A percentile compares a stretch with the other conserved stretches of the same genome.
phyloP scores from a whole-genome alignment of 75 land plant genomes.

The Gnetum montanum region DNA sequence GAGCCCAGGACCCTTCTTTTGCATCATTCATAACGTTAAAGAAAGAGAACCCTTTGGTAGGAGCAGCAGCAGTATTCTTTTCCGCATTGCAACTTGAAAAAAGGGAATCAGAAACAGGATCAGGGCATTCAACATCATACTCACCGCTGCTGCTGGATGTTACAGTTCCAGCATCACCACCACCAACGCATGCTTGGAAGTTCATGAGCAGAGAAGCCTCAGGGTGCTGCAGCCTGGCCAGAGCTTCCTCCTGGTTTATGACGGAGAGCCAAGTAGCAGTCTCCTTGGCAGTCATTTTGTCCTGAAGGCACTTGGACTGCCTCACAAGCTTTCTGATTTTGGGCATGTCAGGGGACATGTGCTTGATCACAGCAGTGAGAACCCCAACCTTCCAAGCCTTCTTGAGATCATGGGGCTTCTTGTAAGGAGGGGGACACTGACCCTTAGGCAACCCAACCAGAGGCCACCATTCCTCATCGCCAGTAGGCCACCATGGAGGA shows the following conservation, averaged over 20 bases:
- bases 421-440: constrained; percentile 77
- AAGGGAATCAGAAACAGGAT: constrained; percentile 18
- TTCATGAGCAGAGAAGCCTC: constrained; percentile 14
- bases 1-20: background rate
- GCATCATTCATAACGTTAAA: background rate
- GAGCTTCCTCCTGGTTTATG: constrained; percentile 59
- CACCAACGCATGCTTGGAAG: constrained; percentile 19
- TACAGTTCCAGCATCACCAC: constrained; percentile 9
- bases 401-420: constrained; percentile 89
- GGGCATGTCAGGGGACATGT: constrained; percentile 77
- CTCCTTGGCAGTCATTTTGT: constrained; percentile 93
- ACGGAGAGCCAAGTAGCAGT: constrained; percentile 76
- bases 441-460: constrained; percentile 61
- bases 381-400: constrained; percentile 91
- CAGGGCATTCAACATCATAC: constrained; percentile 75
- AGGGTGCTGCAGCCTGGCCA: constrained; percentile 43
- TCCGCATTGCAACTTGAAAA: too few species aligned
- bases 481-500: constrained; percentile 93
- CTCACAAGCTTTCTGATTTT: constrained; percentile 71
- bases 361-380: constrained; percentile 78
- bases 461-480: constrained; percentile 84
- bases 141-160: constrained; percentile 44
- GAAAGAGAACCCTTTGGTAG: background rate
- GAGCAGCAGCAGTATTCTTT: too few species aligned
- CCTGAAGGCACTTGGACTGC: constrained; percentile 88